Evolutionary conservation across 192 early-diverging fungal species (phyloP).

Genomic region (Rhizophagus sp.): DNA sequence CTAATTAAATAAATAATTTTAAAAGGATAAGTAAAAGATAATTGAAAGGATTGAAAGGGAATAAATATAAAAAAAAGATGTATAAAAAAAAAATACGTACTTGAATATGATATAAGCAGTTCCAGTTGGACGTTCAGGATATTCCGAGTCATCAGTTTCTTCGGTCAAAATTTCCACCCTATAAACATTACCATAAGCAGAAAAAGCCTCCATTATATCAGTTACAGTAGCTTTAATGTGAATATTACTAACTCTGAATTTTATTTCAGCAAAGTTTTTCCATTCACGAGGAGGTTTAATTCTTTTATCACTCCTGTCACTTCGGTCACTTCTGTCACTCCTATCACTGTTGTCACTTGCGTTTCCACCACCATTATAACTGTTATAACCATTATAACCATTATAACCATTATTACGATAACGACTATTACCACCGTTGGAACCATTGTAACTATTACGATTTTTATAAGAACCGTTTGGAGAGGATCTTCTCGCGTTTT

Average conservation of each 20-base stretch:
- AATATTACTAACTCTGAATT: constrained; percentile 29
- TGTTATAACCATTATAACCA: neutral
- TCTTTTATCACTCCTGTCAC: no score
- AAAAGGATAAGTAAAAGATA: no score
- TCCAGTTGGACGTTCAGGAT: neutral
- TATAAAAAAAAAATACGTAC: no score
- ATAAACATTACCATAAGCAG: constrained; percentile 21
- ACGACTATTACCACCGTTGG: neutral
- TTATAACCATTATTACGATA: neutral
- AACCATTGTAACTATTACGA: no score
- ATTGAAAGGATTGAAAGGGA: no score
- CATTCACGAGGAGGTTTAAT: neutral
- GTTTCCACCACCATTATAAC: neutral
- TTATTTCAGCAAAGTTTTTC: neutral
- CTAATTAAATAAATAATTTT: neutral
- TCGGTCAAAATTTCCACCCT: constrained; percentile 31
- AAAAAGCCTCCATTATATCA: constrained; percentile 25
- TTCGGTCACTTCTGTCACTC: no score
- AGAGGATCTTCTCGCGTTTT: no score
- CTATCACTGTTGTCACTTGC: no score
- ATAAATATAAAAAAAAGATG: no score
- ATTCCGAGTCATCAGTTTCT: neutral
- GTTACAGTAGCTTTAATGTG: neutral
- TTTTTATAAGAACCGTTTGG: no score
- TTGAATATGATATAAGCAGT: constrained; percentile 20